A percentile compares a stretch with the other conserved stretches of the same genome.
Evolutionary conservation across 2,329 filamentous ascomycete genomes (phyloP).

Genomic region (Paecilomyces dactylethromorphus): DNA sequence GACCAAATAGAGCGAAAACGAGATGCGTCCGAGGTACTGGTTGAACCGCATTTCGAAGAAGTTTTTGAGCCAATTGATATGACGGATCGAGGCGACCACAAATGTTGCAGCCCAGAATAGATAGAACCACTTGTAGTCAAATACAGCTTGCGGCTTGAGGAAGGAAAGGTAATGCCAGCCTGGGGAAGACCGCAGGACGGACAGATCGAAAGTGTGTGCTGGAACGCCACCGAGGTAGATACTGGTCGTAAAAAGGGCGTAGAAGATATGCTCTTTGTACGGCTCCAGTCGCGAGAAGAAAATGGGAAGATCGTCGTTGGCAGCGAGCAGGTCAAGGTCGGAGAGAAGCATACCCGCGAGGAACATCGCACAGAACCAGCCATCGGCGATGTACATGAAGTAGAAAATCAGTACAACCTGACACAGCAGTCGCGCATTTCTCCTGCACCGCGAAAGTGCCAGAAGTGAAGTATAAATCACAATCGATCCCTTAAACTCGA

Average conservation of each 20-base stretch:
- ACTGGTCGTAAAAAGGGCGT: constrained; percentile 46
- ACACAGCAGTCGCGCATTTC: constrained; percentile 50
- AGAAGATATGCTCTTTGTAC: constrained; percentile 47
- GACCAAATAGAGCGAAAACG: constrained; percentile 57
- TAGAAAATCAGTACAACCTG: constrained; percentile 52
- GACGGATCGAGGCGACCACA: constrained; percentile 50
- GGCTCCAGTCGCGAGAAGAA: constrained; percentile 42
- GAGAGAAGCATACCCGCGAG: constrained; percentile 55
- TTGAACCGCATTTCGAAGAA: constrained; percentile 55
- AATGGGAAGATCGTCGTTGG: constrained; percentile 44
- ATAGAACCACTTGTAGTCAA: constrained; percentile 63
- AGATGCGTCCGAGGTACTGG: constrained; percentile 58
- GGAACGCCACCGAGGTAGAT: constrained; percentile 58
- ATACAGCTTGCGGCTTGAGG: constrained; percentile 60
- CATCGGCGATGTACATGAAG: constrained; percentile 63
- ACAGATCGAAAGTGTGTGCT: constrained; percentile 42
- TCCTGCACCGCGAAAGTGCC: constrained; percentile 51
- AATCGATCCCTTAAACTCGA: constrained; percentile 59
- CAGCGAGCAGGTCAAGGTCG: constrained; percentile 54
- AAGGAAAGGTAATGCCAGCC: constrained; percentile 57
- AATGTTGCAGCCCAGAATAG: constrained; percentile 56
- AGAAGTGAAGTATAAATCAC: constrained; percentile 53
- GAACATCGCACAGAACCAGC: constrained; percentile 57
- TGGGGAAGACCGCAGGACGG: constrained; percentile 46
- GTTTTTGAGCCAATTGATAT: constrained; percentile 50